Percentiles rank a stretch among this genome's conserved stretches.
Conservation (phyloP, 176 grass and related monocot genomes). For the Triticum timopheevii region DNA sequence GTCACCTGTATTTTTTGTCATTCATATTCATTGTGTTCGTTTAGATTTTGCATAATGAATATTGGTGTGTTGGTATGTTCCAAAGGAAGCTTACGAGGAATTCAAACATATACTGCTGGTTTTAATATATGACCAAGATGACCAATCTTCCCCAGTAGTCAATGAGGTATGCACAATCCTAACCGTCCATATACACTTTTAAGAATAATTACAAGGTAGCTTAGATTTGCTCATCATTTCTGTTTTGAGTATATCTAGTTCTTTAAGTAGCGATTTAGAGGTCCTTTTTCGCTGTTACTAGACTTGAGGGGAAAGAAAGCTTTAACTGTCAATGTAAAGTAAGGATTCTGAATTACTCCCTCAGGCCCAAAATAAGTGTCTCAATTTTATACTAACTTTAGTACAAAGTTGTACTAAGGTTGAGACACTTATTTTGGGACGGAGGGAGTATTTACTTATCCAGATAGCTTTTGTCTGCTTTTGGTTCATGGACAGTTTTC, state of each 20-base stretch:
- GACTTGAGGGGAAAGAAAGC: background rate
- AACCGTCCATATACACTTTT: background rate
- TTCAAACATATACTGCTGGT: conserved; percentile 98
- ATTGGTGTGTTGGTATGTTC: conserved; percentile 32
- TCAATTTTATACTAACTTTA: too few species aligned
- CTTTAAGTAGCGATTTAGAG: background rate
- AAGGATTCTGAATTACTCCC: background rate
- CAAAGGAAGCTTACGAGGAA: conserved; percentile 99
- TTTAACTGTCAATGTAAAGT: background rate
- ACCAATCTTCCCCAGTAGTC: conserved; percentile 79
- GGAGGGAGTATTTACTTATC: background rate
- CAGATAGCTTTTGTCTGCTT: background rate
- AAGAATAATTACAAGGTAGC: background rate
- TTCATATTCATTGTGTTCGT: conserved; percentile 17
- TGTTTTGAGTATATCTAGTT: conserved; percentile 1
- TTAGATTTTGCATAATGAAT: conserved; percentile 24
- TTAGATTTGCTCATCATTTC: background rate
- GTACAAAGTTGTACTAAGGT: too few species aligned
- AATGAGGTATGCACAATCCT: conserved; percentile 58
- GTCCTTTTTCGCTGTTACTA: background rate
- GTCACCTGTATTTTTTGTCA: background rate
- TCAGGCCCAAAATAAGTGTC: too few species aligned
- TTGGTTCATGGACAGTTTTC: background rate
- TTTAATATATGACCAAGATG: conserved; percentile 90
- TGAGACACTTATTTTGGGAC: too few species aligned